phyloP scores from a whole-genome alignment of 805 yeast species.

The Wickerhamomyces bovis region DNA sequence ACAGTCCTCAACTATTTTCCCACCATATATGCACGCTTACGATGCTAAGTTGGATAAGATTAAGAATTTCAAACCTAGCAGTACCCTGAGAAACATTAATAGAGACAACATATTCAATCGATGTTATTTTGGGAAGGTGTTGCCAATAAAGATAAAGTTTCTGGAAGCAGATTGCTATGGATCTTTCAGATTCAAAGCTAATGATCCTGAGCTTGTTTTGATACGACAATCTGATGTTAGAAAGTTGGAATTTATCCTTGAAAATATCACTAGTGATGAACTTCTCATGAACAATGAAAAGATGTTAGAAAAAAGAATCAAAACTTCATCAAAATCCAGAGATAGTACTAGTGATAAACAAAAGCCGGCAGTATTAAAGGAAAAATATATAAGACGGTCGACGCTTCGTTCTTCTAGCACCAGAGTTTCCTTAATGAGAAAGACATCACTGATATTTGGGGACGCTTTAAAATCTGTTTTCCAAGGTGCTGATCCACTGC shows the following conservation, averaged over 20 bases:
- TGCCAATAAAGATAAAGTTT: slow-evolving; percentile 17
- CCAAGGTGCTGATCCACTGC: slow-evolving; percentile 1
- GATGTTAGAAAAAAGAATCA: slow-evolving; percentile 1
- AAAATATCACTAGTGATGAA: slow-evolving; percentile 30
- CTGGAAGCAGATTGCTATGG: slow-evolving; percentile 6
- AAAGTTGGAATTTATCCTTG: slow-evolving; percentile 24
- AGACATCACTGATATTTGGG: slow-evolving; percentile 18
- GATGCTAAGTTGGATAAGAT: slow-evolving; percentile 20
- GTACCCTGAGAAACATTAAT: neutral
- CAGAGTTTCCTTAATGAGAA: slow-evolving; percentile 16
- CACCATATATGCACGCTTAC: slow-evolving; percentile 12
- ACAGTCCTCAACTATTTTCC: slow-evolving; percentile 17
- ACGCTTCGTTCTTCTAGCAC: neutral
- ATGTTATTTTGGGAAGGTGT: slow-evolving; percentile 23
- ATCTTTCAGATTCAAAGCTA: slow-evolving; percentile 3
- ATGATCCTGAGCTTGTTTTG: neutral
- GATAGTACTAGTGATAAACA: neutral
- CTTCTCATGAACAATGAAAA: slow-evolving; percentile 9
- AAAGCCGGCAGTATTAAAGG: neutral
- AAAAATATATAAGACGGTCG: neutral
- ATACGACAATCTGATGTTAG: slow-evolving; percentile 16
- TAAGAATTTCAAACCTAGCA: neutral
- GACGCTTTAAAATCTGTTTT: slow-evolving; percentile 18
- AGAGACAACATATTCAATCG: slow-evolving; percentile 8
- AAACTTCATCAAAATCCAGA: neutral